Evolutionary conservation across 306 rosid genomes (phyloP).

Genomic region (Vachellia pachyceras): DNA sequence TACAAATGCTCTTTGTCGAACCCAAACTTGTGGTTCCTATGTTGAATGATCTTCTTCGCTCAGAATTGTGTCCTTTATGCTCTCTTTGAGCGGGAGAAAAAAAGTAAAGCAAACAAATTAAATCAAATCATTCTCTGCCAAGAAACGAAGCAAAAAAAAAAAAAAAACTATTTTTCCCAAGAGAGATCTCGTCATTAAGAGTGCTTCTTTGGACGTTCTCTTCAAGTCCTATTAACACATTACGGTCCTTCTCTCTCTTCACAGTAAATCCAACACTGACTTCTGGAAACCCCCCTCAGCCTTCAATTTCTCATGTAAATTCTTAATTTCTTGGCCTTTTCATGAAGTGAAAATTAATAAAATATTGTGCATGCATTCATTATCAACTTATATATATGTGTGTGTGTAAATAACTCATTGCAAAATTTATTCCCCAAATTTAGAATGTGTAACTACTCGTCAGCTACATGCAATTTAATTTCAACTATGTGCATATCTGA

Average conservation of each 20-base stretch:
- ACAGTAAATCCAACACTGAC: background rate
- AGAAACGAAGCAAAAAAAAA: slow-evolving; percentile 16
- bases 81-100: background rate
- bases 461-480: no score
- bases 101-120: slow-evolving; percentile 34
- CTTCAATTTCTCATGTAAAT: background rate
- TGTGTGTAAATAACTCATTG: background rate
- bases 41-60: slow-evolving; percentile 15
- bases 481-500: no score
- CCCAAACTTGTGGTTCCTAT: slow-evolving; percentile 37
- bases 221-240: slow-evolving; percentile 12
- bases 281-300: slow-evolving; percentile 11
- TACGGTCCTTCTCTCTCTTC: slow-evolving; percentile 23
- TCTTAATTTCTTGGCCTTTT: background rate
- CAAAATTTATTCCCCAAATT: background rate
- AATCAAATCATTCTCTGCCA: slow-evolving; percentile 32
- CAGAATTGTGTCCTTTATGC: background rate
- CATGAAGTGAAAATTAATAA: background rate
- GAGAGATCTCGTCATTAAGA: slow-evolving; percentile 34
- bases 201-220: slow-evolving; percentile 36
- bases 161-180: background rate
- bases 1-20: slow-evolving; percentile 46
- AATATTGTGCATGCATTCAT: background rate
- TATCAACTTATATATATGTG: background rate
- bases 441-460: no score